Evolutionary conservation across 2,329 filamentous ascomycete genomes (phyloP).

Genomic region (Monosporascus ibericus): DNA sequence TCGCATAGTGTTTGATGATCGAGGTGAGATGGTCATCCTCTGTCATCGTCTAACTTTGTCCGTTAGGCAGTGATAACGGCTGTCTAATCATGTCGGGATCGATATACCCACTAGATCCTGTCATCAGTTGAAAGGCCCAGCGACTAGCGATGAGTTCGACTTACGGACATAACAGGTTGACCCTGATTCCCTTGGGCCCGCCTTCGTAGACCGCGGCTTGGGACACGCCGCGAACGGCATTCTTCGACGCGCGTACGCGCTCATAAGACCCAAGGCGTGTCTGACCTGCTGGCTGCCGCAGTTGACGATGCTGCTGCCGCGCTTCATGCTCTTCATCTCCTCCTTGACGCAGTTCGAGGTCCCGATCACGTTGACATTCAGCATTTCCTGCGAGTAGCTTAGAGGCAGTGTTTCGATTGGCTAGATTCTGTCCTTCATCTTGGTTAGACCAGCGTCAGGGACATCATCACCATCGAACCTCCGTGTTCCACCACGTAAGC

Average conservation of each 20-base stretch:
- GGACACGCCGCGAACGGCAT: conserved; percentile 21
- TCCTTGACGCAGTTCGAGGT: conserved; percentile 44
- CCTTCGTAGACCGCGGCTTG: conserved; percentile 24
- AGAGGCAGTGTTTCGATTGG: conserved; percentile 22
- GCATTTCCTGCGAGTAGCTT: conserved; percentile 33
- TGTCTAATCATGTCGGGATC: conserved; percentile 5
- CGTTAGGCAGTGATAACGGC: conserved; percentile 3
- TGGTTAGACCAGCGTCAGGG: background rate
- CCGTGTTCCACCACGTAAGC: background rate
- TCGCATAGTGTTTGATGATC: conserved; percentile 21
- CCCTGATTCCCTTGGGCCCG: conserved; percentile 7
- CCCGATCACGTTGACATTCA: conserved; percentile 38
- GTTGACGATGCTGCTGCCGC: conserved; percentile 38
- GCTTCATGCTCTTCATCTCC: conserved; percentile 33
- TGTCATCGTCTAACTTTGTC: conserved; percentile 1
- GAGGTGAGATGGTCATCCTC: conserved; percentile 3
- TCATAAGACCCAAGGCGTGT: conserved; percentile 24
- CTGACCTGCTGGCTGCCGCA: conserved; percentile 34
- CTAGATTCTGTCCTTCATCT: background rate
- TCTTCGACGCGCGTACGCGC: conserved; percentile 25
- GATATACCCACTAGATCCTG: conserved; percentile 1
- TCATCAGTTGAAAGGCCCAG: too few species aligned
- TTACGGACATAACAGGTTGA: conserved; percentile 16
- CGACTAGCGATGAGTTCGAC: background rate
- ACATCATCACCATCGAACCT: background rate